phyloP scores from a whole-genome alignment of 2,329 filamentous ascomycete species.

The Paracorniculantispora psalliotae region DNA sequence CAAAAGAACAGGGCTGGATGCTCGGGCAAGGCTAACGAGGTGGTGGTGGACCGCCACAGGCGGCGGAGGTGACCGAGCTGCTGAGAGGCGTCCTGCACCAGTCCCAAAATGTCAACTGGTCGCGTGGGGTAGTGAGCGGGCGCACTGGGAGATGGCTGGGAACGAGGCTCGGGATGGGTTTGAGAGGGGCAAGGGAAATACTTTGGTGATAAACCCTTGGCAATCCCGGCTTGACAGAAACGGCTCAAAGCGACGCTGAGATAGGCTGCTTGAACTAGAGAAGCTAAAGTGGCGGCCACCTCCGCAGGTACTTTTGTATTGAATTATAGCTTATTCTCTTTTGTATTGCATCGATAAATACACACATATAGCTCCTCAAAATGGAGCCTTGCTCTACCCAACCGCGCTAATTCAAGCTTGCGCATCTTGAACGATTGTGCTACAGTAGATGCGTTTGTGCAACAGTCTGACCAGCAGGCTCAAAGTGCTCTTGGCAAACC shows the following conservation, averaged over 20 bases:
- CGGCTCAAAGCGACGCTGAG: neutral
- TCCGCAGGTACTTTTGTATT: slow-evolving; percentile 3
- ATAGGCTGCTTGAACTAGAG: too few species aligned
- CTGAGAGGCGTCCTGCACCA: neutral
- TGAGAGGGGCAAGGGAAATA: neutral
- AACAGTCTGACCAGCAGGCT: neutral
- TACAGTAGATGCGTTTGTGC: too few species aligned
- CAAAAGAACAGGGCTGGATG: neutral
- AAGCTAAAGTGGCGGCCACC: neutral
- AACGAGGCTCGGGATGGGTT: neutral
- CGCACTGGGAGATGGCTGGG: neutral
- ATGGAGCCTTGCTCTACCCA: too few species aligned
- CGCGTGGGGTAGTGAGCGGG: neutral
- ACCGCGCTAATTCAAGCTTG: too few species aligned
- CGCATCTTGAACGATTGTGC: neutral
- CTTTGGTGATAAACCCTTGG: neutral
- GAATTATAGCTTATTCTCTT: too few species aligned
- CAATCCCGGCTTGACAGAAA: neutral
- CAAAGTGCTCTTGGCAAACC: neutral
- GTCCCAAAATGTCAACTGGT: neutral
- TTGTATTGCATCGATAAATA: neutral
- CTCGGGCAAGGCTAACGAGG: neutral
- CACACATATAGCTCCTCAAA: neutral
- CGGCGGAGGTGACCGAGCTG: slow-evolving; percentile 5
- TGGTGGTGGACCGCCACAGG: neutral